phyloP scores from a whole-genome alignment of 305 asterid species.

The Fraxinus ornus region DNA sequence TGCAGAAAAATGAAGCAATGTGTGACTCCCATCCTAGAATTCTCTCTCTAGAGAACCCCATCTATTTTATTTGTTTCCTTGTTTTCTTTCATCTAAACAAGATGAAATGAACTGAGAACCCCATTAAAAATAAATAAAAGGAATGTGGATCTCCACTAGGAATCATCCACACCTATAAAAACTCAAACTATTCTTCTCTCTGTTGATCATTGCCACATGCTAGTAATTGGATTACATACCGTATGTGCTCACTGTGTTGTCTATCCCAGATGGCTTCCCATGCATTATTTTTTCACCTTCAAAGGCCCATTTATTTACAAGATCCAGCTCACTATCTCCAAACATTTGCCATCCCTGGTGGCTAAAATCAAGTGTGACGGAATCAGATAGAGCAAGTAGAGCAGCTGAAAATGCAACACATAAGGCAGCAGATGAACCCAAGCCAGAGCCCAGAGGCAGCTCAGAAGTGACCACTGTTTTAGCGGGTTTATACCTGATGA shows the following conservation, averaged over 20 bases:
- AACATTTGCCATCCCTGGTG: slow-evolving; percentile 88
- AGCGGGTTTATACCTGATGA: slow-evolving; percentile 78
- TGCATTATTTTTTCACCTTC: slow-evolving; percentile 96
- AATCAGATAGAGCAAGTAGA: slow-evolving; percentile 72
- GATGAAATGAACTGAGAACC: not conserved
- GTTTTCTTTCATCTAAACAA: not conserved
- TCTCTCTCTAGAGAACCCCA: not conserved
- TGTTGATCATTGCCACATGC: not conserved
- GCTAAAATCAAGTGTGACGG: slow-evolving; percentile 56
- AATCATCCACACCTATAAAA: not conserved
- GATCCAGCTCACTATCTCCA: slow-evolving; percentile 66
- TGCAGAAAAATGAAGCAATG: not conserved
- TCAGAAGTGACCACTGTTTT: slow-evolving; percentile 73
- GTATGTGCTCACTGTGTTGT: slow-evolving; percentile 94
- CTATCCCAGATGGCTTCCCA: slow-evolving; percentile 98
- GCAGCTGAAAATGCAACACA: slow-evolving; percentile 91
- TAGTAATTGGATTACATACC: slow-evolving; percentile 50
- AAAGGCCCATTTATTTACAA: slow-evolving; percentile 92
- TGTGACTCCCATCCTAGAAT: not conserved
- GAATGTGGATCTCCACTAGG: not conserved
- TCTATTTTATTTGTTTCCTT: not conserved
- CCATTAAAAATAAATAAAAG: not conserved
- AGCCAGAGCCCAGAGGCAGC: slow-evolving; percentile 92
- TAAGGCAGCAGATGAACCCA: slow-evolving; percentile 96
- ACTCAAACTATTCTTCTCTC: not conserved